Conservation (phyloP, 208 protist species). For the Leishmania lainsoni region DNA sequence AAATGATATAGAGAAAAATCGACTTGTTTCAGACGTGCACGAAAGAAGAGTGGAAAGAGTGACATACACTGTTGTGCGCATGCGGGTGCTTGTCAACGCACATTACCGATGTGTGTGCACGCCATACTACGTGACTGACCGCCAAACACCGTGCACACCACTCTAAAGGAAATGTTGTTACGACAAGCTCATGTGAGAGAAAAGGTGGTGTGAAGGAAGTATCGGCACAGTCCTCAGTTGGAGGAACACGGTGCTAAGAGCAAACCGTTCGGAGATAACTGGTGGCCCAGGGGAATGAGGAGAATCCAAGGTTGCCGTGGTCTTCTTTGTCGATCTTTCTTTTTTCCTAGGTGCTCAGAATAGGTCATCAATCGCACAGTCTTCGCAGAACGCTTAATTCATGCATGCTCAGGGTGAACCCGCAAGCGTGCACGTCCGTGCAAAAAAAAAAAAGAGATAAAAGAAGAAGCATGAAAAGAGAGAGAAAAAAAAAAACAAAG, state of each 20-base stretch:
- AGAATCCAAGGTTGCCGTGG: neutral
- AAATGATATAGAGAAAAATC: neutral
- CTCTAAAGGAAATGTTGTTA: neutral
- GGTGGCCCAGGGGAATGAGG: neutral
- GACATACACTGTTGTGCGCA: constrained; percentile 1
- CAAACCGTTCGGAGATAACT: neutral
- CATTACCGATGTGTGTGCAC: neutral
- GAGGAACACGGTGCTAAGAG: neutral
- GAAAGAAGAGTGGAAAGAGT: neutral
- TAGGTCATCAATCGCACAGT: neutral
- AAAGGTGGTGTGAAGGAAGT: neutral
- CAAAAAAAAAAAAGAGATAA: neutral
- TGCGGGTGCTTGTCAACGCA: neutral
- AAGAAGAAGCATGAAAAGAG: neutral
- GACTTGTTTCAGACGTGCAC: neutral
- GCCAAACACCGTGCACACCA: neutral
- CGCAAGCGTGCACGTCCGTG: neutral
- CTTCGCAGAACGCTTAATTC: neutral
- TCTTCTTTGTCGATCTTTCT: neutral
- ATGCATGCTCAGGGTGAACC: neutral
- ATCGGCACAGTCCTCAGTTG: neutral
- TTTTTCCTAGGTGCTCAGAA: neutral
- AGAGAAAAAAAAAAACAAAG: neutral
- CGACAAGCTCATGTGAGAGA: neutral
- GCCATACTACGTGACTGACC: neutral